Evolutionary conservation across 1,284 basidiomycete genomes (phyloP), one percentile per base, ranked within the genome.

Genomic region (Chalciporus sp.): DNA sequence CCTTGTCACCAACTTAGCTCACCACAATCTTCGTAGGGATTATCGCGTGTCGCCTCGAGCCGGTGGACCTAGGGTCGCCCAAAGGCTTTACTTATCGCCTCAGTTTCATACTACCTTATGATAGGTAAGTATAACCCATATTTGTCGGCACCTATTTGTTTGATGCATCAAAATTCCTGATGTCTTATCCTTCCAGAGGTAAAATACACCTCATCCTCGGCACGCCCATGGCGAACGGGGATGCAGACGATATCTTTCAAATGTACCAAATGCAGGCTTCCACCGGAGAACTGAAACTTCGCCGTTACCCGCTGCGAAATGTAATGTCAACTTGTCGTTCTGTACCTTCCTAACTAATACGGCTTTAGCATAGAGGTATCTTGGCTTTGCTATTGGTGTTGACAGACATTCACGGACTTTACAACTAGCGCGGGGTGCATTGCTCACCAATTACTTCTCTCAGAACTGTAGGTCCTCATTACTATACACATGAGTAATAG

Each of bases 371-470:
- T 61, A 86, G 83, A 77, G 81, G 86, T 86, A 74, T 49, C 64
- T 7, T 7, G 29, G 12, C 10, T 50, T 45, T 28, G 23, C 12
- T 20, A 20, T 11, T 27, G 27, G 28, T n/a, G 4, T 42, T 54
- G 28, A 47, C 28, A 14, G 5, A 42, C 49, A n/a, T 57, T 57
- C 40, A 57, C 35, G 51, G 37, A 27, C 17, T 49, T 54, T 51
- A 45, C 39, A 40, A 41, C 14, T 45, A 90, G 88, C 82, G 61
- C 81, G 86, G 47, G 88, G 89, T 7, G 71, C 76, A 3, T 69
- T 91, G 16, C 72, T 91, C 44, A 86, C 88, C 7, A 87, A 89
- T 62, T 92, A 92, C 65, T 92, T 91, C 62, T 91, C 89, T 11
- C 89, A 92, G 58, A 92, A 92, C 57, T 82, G 88, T 90, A 63